Percentiles rank a stretch among this genome's conserved stretches.
Evolutionary conservation across 345 rosid species (phyloP).

Genomic region (Populus ilicifolia): DNA sequence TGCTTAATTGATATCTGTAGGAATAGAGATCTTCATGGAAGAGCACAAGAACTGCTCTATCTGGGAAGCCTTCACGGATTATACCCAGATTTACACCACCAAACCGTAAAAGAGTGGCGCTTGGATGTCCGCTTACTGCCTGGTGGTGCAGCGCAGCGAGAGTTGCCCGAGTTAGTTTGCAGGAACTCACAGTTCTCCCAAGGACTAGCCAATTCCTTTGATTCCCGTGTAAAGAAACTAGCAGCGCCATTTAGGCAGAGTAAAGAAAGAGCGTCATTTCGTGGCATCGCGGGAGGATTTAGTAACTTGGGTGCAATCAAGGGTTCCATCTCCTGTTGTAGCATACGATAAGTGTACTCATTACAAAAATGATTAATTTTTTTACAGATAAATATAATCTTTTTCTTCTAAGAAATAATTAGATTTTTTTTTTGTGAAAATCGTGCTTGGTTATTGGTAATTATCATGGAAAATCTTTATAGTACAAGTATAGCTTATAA

Average conservation of each 20-base stretch:
- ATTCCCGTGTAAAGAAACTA: conserved; percentile 56
- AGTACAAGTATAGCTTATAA: no score
- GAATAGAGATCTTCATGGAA: conserved; percentile 43
- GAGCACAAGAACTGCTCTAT: conserved; percentile 86
- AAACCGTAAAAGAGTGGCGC: conserved; percentile 68
- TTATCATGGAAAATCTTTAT: no score
- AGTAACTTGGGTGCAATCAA: conserved; percentile 66
- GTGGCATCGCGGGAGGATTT: conserved; percentile 78
- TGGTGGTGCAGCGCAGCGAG: conserved; percentile 79
- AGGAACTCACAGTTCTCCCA: conserved; percentile 80
- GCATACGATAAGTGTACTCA: not conserved
- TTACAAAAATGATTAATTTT: no score
- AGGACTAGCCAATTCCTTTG: conserved; percentile 72
- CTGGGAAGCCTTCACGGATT: conserved; percentile 72
- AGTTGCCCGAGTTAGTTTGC: conserved; percentile 60
- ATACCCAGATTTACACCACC: conserved; percentile 74
- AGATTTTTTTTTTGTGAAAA: no score
- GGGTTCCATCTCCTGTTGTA: conserved; percentile 32
- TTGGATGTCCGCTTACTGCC: conserved; percentile 81
- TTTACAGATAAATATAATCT: no score
- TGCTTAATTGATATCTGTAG: conserved; percentile 85
- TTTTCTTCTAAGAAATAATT: no score
- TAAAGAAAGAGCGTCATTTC: conserved; percentile 56
- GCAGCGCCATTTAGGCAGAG: conserved; percentile 71
- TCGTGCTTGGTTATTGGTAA: no score